Base-by-base conservation (phyloP, 1,284 basidiomycete species). In the Marasmius fiardii region DNA sequence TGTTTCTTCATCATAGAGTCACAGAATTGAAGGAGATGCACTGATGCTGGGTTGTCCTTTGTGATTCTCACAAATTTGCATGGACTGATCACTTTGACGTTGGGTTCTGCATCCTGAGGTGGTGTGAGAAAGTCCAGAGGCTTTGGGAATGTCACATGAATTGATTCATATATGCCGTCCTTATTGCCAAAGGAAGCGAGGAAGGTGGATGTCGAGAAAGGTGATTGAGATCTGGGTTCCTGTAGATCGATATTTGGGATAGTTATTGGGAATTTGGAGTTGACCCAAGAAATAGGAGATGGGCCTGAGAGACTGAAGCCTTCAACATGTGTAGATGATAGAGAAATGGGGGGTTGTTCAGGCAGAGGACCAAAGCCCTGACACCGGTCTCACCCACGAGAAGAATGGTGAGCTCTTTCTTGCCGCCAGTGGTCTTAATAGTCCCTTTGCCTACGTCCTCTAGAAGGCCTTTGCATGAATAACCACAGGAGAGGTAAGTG, bases 381-480 rank as follows among this genome's bases (percentile, higher is more conserved):
- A n/a, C n/a, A n/a, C n/a, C n/a, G n/a, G n/a, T n/a, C n/a, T n/a
- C n/a, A n/a, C n/a, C n/a, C n/a, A n/a, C n/a, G n/a, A n/a, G n/a
- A n/a, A n/a, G n/a, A n/a, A n/a, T n/a, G n/a, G n/a, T n/a, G 7
- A 43, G 10, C 8, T n/a, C 10, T 16, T 16, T n/a, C n/a, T 43
- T 43, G 14, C 10, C 8, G 43, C 7, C 43, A 18, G 8, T n/a
- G 8, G 7, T 16, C 43, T 8, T 23, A 20, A 7, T 10, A 23
- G 43, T 10, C 43, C 21, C 8, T 10, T n/a, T n/a, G n/a, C n/a
- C n/a, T n/a, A n/a, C n/a, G n/a, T n/a, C n/a, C n/a, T n/a, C n/a
- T n/a, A n/a, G n/a, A n/a, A 18, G 43, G 10, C 43, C 18, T 43
- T 43, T 16, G 43, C 43, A 16, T 67, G 62, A 1, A 70, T 60